Conservation (phyloP, 805 yeast genomes). For the Torulaspora maleeae region DNA sequence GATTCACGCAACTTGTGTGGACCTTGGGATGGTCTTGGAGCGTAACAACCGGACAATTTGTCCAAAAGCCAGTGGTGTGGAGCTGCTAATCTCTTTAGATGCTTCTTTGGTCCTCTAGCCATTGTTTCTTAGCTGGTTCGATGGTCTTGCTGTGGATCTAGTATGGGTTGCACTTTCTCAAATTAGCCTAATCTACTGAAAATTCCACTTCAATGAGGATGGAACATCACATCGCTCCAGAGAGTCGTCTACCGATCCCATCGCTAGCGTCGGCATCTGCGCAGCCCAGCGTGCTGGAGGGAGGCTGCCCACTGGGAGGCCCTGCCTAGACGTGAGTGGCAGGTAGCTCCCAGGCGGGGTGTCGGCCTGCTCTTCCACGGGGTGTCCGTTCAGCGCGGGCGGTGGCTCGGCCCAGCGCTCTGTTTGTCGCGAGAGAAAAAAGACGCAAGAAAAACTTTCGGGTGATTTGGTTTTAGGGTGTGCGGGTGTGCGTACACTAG, state of each 20-base stretch:
- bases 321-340: background rate
- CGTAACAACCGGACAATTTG: constrained; percentile 98
- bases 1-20: constrained; percentile 99
- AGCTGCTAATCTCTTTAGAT: constrained; percentile 99
- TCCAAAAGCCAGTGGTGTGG: constrained; percentile 99
- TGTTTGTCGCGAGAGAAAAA: too few species aligned
- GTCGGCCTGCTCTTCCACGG: too few species aligned
- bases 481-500: too few species aligned
- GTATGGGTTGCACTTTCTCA: background rate
- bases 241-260: too few species aligned
- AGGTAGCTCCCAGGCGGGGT: too few species aligned
- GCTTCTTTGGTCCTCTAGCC: constrained; percentile 95
- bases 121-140: constrained; percentile 40
- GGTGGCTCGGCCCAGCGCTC: too few species aligned
- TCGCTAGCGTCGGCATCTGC: too few species aligned
- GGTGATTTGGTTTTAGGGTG: too few species aligned
- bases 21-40: constrained; percentile 99
- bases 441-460: too few species aligned
- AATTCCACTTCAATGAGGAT: constrained; percentile 1
- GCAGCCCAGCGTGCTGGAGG: background rate
- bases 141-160: constrained; percentile 10
- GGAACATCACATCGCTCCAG: background rate
- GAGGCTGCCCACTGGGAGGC: background rate
- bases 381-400: too few species aligned
- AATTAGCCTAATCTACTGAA: constrained; percentile 2